phyloP scores from a whole-genome alignment of 2,329 filamentous ascomycete genomes.

The Nothophaeocryptopus gaeumannii region DNA sequence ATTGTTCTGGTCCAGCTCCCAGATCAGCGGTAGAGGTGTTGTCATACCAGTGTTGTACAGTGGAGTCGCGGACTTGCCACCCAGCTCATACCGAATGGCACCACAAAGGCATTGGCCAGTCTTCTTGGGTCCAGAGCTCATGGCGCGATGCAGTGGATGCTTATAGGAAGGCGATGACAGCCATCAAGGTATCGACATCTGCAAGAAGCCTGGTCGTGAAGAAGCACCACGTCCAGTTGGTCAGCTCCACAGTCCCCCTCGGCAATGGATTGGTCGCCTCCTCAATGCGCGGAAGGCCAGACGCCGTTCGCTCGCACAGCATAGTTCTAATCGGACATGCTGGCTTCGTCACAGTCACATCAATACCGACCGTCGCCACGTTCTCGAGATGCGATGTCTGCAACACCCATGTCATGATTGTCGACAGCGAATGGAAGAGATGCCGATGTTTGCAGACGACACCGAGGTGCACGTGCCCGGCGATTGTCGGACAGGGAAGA shows the following conservation, averaged over 20 bases:
- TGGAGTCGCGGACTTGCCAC: conserved; percentile 40
- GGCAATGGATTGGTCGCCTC: conserved; percentile 7
- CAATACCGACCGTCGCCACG: not conserved
- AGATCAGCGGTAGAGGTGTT: not conserved
- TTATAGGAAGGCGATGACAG: not conserved
- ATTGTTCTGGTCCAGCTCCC: too few relatives aligned
- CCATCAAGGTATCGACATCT: conserved; percentile 2
- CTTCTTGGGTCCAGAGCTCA: conserved; percentile 1
- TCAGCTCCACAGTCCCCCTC: not conserved
- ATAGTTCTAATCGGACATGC: not conserved
- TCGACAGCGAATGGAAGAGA: not conserved
- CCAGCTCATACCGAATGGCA: conserved; percentile 44
- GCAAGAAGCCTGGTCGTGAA: not conserved
- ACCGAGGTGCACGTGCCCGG: not conserved
- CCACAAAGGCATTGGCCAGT: conserved; percentile 44
- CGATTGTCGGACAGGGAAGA: too few relatives aligned
- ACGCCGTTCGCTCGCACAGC: not conserved
- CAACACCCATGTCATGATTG: not conserved
- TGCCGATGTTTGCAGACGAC: not conserved
- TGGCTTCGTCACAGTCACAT: not conserved
- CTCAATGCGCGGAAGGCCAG: conserved; percentile 2
- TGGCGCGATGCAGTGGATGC: not conserved
- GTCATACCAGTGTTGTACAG: conserved; percentile 35
- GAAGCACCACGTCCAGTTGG: not conserved
- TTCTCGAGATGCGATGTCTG: not conserved